Conservation (phyloP, 306 rosid species). For the Pyrus pyrifolia region DNA sequence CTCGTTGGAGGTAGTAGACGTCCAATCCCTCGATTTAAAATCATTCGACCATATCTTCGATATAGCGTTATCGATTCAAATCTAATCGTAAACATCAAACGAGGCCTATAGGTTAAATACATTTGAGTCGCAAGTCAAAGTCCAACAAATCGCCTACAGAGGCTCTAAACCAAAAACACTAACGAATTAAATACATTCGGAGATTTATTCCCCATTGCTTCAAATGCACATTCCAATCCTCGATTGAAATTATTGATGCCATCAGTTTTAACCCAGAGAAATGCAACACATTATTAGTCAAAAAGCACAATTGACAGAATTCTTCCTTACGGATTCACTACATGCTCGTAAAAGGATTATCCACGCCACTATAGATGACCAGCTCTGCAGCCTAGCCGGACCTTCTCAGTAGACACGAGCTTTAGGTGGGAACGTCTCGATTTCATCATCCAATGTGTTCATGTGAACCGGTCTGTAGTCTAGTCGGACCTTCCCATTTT, state of each 20-base stretch:
- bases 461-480: conserved; percentile 92
- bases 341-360: conserved; percentile 7
- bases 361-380: conserved; percentile 2
- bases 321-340: conserved; percentile 13
- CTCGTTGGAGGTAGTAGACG: background rate
- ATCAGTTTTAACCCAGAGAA: conserved; percentile 21
- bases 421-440: conserved; percentile 88
- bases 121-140: background rate
- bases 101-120: background rate
- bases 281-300: conserved; percentile 30
- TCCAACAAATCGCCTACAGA: background rate
- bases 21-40: background rate
- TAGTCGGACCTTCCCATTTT: conserved; percentile 63
- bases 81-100: background rate
- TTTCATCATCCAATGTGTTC: conserved; percentile 82
- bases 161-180: background rate
- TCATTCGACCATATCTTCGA: background rate
- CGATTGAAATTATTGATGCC: conserved; percentile 23
- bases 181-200: background rate
- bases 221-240: conserved; percentile 24
- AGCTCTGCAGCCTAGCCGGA: background rate
- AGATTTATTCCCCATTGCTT: conserved; percentile 16
- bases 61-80: background rate
- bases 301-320: conserved; percentile 26
- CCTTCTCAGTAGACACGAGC: conserved; percentile 77